Evolutionary conservation across 2,329 filamentous ascomycete species (phyloP), one percentile per base, ranked within the genome.

Genomic region (Fusarium sp.): DNA sequence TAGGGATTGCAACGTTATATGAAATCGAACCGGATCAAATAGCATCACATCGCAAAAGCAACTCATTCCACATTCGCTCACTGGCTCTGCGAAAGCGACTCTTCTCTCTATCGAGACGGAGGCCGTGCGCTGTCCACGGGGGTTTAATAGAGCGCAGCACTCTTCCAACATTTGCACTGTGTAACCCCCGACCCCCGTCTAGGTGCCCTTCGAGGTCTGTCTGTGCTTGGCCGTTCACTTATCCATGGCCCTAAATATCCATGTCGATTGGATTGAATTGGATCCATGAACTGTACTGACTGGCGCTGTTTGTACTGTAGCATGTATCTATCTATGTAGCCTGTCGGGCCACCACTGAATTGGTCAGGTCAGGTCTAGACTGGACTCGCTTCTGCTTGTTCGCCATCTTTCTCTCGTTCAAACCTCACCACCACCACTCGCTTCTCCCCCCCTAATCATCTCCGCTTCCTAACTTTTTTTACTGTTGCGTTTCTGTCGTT

Each of bases 391-490:
- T 69, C 44, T 53, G 36, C 56, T 59, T 70, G 62, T 66, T 77
- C 63, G 56, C 65, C 63, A 50, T 70, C 59, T 53, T 74, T 69
- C 69, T 75, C 70, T 72, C 66, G 59, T 68, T 77, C 76, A 77
- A 75, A 75, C 75, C 70, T 78, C 74, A 77, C 70, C 74, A 73
- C 64, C 64, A 73, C 56, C 67, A 66, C 66, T 66, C 64, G 66
- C 72, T 75, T 65, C 53, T 70, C 55, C 66, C 61, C 66, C 63
- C 70, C 68, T 78, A 77, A 78, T 77, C 56, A 73, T 70, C 70
- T 58, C 58, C 57, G 72, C 48, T 64, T 69, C 51, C 24, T 65
- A 54, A 48, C 53, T 36, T 57, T 48, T 15, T 72, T 53, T 66
- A 47, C 70, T 66, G 56, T 69, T 77, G 70, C 63, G 63, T 78